These are phyloP conservation scores for Adansonia gregorii DNA, from an alignment of 441 rosid species.

Conservation along the genomic window DNA sequence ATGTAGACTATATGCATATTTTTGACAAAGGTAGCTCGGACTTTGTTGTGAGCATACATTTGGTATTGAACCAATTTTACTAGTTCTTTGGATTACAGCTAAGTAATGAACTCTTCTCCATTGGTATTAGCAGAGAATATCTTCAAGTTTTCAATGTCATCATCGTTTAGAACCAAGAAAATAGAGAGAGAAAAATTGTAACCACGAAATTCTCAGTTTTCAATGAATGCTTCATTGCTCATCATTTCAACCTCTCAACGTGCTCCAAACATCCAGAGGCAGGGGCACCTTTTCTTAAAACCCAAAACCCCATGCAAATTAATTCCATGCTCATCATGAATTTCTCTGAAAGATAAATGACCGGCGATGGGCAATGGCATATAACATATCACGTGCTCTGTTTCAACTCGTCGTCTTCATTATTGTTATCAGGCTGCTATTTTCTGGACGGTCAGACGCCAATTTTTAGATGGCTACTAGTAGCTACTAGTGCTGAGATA, in stretches of 20 bases:
- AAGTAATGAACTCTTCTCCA: no score
- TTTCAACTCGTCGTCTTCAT: not conserved
- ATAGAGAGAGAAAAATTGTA: not conserved
- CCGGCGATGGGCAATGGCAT: not conserved
- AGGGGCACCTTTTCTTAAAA: not conserved
- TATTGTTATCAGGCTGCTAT: not conserved
- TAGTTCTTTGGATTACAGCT: no score
- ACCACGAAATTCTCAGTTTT: not conserved
- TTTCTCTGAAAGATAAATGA: slow-evolving; percentile 21
- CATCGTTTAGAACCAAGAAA: not conserved
- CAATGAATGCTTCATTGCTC: not conserved
- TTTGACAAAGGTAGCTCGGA: no score
- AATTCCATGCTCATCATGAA: slow-evolving; percentile 15
- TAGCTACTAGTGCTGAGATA: not conserved
- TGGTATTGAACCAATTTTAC: no score
- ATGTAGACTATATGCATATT: no score
- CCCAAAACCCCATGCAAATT: not conserved
- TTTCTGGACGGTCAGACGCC: slow-evolving; percentile 9
- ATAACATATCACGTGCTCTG: slow-evolving; percentile 17
- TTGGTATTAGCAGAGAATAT: no score
- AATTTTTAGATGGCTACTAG: not conserved
- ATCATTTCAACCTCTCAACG: not conserved
- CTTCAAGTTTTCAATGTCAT: not conserved
- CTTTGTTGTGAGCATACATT: no score
- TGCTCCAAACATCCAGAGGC: not conserved